Percentiles rank a stretch among this genome's conserved stretches.
phyloP scores from a whole-genome alignment of 192 early-diverging fungal species.

The Coemansia javaensis region DNA sequence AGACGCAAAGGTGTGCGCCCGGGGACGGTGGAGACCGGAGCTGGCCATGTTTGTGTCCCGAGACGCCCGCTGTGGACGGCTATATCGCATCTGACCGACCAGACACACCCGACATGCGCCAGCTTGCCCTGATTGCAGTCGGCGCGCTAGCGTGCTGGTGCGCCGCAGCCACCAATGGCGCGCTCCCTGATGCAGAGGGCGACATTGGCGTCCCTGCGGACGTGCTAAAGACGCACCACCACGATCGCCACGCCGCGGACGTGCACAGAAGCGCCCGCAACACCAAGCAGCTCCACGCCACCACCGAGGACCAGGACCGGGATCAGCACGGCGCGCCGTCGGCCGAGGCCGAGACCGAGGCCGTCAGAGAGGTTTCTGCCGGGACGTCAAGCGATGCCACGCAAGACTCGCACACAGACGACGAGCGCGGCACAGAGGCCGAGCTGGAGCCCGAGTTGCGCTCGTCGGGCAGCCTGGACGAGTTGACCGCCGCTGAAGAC shows the following conservation, averaged over 20 bases:
- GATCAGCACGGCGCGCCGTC: background rate
- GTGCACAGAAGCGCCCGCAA: slow-evolving; percentile 11
- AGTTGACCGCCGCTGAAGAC: background rate
- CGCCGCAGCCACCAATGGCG: background rate
- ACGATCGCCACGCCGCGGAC: no score
- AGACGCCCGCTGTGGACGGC: no score
- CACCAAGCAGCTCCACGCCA: slow-evolving; percentile 37
- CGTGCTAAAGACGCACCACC: no score
- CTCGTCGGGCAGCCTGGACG: background rate
- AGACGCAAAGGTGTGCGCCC: no score
- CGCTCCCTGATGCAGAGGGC: no score
- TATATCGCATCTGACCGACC: no score
- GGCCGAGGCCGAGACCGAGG: slow-evolving; percentile 2
- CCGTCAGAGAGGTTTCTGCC: slow-evolving; percentile 11
- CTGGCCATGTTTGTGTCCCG: no score
- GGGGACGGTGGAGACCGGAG: no score
- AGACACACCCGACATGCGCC: no score
- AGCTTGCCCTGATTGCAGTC: background rate
- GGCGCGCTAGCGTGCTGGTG: background rate
- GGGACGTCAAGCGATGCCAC: slow-evolving; percentile 3
- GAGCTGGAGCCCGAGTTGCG: background rate
- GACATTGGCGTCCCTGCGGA: no score
- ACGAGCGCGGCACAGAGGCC: no score
- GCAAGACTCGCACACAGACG: no score
- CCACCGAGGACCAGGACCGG: background rate